Evolutionary conservation across 2,329 filamentous ascomycete species (phyloP), one percentile per base, ranked within the genome.

Genomic region (Aspergillus sp.): DNA sequence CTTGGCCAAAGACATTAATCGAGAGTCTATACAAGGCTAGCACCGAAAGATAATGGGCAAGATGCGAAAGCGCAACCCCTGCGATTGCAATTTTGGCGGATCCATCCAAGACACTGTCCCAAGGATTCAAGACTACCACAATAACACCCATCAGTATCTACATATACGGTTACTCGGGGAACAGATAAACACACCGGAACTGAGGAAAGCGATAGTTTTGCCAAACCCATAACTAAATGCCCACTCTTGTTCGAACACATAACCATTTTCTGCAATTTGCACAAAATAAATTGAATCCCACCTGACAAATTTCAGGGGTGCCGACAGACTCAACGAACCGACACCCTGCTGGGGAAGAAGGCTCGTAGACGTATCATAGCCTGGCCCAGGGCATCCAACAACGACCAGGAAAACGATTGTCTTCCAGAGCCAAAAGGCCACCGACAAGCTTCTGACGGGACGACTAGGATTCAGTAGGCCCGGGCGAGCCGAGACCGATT

Each of bases 21-120:
- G 88, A 85, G 22, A 96, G 84, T 58, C 80, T 78, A 73, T 91
- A 90, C 14, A 98, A 81, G 11, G 87, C 80, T 47, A 96, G 65
- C 12, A 90, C 88, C 3, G 93, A 92, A 45, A 90, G 68, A 14
- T 93, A 82, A 76, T 99, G 95, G 5, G 88, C 85, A n/a, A 83
- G 53, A 72, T 93, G 89, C 31, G 92, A 87, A 36, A 96, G 71
- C 26, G 79, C 68, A 49, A 95, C 82, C 39, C 86, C 91, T 24
- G 88, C 77, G 16, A 88, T 54, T 11, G 73, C 71, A 6, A 71
- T 63, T 46, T 59, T 67, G 31, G 63, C 60, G 6, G 62, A 64
- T 18, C 68, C 69, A 29, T 58, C 63, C 49, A 63, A 32, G 29
- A 62, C 65, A n/a, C 59, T 62, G 11, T 24, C 9, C 31, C 66